Percentiles rank a stretch among this genome's conserved stretches.
Evolutionary conservation across 306 rosid species (phyloP).

Genomic region (Begonia peltatifolia): DNA sequence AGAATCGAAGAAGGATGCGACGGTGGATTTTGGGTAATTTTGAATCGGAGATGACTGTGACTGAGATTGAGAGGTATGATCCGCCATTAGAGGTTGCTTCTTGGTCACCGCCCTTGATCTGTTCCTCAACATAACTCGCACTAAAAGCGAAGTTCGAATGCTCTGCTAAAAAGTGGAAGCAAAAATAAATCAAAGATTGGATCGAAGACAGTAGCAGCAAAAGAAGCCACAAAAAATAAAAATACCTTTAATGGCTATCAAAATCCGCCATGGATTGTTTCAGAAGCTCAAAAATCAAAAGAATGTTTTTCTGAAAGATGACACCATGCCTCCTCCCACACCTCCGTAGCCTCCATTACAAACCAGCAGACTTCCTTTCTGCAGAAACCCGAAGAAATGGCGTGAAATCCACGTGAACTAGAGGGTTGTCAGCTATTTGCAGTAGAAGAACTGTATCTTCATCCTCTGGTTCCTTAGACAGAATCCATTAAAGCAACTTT

Average conservation of each 20-base stretch:
- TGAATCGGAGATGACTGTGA: constrained; percentile 24
- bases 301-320: background rate
- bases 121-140: constrained; percentile 39
- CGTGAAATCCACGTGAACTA: constrained; percentile 38
- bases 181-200: background rate
- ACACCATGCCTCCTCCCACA: background rate
- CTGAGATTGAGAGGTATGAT: constrained; percentile 36
- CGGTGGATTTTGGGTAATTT: constrained; percentile 5
- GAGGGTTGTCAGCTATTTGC: constrained; percentile 16
- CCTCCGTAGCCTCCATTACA: constrained; percentile 1
- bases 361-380: background rate
- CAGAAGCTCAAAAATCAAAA: background rate
- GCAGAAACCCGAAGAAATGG: constrained; percentile 9
- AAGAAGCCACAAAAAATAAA: background rate
- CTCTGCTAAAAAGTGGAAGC: background rate
- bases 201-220: background rate
- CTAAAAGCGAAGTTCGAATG: background rate
- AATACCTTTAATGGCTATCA: background rate
- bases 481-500: too few relatives aligned
- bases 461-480: too few relatives aligned
- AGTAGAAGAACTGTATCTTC: background rate
- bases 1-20: constrained; percentile 42
- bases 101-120: constrained; percentile 55
- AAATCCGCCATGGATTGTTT: background rate
- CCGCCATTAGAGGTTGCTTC: constrained; percentile 63